phyloP scores from a whole-genome alignment of 129 eudicot genomes.

The Ambrosia artemisiifolia region DNA sequence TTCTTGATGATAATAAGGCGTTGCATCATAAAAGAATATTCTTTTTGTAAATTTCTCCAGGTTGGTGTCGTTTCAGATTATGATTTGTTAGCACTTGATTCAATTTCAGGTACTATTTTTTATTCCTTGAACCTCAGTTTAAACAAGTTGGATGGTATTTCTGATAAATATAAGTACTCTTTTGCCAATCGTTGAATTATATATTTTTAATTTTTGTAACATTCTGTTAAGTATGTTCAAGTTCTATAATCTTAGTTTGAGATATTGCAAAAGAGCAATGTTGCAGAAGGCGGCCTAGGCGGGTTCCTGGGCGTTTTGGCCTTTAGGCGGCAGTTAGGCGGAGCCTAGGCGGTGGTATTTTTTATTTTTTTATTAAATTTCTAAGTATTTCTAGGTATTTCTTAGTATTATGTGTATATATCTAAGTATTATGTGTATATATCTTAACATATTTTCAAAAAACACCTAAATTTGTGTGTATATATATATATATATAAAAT shows the following conservation, averaged over 20 bases:
- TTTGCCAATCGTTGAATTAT: not conserved
- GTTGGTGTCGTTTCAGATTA: slow-evolving; percentile 96
- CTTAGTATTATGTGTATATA: too few relatives aligned
- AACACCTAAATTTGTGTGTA: too few relatives aligned
- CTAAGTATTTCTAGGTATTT: too few relatives aligned
- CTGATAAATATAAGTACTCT: not conserved
- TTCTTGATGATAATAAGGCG: not conserved
- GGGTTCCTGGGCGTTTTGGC: too few relatives aligned
- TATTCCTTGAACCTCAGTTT: slow-evolving; percentile 4
- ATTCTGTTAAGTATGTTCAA: slow-evolving; percentile 5
- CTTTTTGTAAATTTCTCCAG: slow-evolving; percentile 44
- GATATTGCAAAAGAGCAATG: slow-evolving; percentile 5
- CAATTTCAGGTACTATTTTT: slow-evolving; percentile 62
- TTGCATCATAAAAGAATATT: not conserved
- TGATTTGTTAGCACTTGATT: slow-evolving; percentile 91
- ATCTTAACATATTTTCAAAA: too few relatives aligned
- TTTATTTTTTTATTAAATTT: too few relatives aligned
- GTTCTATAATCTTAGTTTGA: not conserved
- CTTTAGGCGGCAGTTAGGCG: too few relatives aligned
- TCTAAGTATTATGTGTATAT: too few relatives aligned
- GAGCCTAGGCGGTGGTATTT: too few relatives aligned
- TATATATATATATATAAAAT: too few relatives aligned
- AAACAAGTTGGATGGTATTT: slow-evolving; percentile 4
- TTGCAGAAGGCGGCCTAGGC: too few relatives aligned
- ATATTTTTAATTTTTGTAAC: not conserved